These are phyloP conservation scores for Metschnikowia henanensis DNA, from an alignment of 805 yeast genomes.

Conservation along the genomic window DNA sequence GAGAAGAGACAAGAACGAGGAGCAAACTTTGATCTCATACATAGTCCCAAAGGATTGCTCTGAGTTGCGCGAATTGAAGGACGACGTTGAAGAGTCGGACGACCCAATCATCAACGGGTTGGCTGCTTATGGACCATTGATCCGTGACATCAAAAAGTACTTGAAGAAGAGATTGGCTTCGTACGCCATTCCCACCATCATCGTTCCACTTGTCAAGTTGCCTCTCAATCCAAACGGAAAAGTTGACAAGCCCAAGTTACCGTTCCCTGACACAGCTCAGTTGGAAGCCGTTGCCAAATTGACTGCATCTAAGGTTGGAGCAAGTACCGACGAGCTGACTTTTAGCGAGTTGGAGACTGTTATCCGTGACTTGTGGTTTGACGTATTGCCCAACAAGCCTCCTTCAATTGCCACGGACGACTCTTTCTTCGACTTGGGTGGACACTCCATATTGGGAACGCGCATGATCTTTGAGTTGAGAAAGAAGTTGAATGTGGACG, in stretches of 20 bases:
- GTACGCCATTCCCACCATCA: slow-evolving; percentile 90
- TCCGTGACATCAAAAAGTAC: slow-evolving; percentile 72
- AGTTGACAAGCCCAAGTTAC: slow-evolving; percentile 95
- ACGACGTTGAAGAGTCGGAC: slow-evolving; percentile 41
- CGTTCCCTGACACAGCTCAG: slow-evolving; percentile 91
- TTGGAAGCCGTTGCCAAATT: slow-evolving; percentile 67
- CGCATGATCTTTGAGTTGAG: slow-evolving; percentile 93
- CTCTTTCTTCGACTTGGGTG: slow-evolving; percentile 96
- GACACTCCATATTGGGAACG: slow-evolving; percentile 96
- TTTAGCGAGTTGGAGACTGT: slow-evolving; percentile 66
- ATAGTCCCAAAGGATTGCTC: slow-evolving; percentile 71
- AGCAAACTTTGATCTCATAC: slow-evolving; percentile 86
- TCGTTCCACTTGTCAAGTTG: slow-evolving; percentile 81
- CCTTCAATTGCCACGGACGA: slow-evolving; percentile 75
- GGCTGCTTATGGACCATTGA: slow-evolving; percentile 70
- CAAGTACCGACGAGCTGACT: slow-evolving; percentile 41
- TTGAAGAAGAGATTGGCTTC: slow-evolving; percentile 87
- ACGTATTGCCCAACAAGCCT: slow-evolving; percentile 82
- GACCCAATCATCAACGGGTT: slow-evolving; percentile 80
- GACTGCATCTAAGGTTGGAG: slow-evolving; percentile 40
- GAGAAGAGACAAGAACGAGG: slow-evolving; percentile 88
- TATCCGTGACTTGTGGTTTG: slow-evolving; percentile 82
- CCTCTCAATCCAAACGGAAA: slow-evolving; percentile 99
- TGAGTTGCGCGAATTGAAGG: slow-evolving; percentile 49
- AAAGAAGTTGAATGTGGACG: slow-evolving; percentile 70